These are phyloP conservation scores for Kodamaea nitidulidarum DNA, from an alignment of 805 yeast genomes.

Conservation along the genomic window DNA sequence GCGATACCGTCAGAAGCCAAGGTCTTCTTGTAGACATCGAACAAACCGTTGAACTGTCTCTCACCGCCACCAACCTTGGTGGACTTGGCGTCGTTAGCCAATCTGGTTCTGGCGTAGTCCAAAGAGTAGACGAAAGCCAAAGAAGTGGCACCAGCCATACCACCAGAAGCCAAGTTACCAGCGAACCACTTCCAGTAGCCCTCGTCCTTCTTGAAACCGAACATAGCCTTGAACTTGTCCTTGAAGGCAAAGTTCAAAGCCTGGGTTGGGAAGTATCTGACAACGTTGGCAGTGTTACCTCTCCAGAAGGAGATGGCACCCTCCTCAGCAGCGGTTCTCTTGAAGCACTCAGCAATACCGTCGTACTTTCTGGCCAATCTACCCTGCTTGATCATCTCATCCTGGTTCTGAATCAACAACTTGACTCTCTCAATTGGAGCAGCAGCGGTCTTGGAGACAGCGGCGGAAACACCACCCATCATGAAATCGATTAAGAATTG, in stretches of 20 bases:
- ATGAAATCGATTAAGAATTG: conserved; percentile 50
- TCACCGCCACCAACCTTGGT: conserved; percentile 73
- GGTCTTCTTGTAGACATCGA: conserved; percentile 96
- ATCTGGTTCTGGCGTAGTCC: conserved; percentile 98
- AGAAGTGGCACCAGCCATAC: conserved; percentile 96
- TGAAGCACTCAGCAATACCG: conserved; percentile 93
- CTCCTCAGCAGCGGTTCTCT: conserved; percentile 89
- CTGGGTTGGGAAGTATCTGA: conserved; percentile 99
- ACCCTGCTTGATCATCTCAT: conserved; percentile 97
- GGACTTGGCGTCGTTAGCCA: conserved; percentile 96
- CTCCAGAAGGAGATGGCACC: conserved; percentile 95
- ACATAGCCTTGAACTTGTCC: conserved; percentile 92
- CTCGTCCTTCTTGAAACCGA: conserved; percentile 95
- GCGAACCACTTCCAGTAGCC: conserved; percentile 92
- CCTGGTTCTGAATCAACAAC: conserved; percentile 95
- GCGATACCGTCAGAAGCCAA: conserved; percentile 94
- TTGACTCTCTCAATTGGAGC: conserved; percentile 98
- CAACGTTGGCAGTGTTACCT: conserved; percentile 99
- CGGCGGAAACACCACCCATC: conserved; percentile 99
- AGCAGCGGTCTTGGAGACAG: conserved; percentile 96
- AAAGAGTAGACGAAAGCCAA: conserved; percentile 91
- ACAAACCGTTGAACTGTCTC: conserved; percentile 95
- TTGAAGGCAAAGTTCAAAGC: conserved; percentile 98
- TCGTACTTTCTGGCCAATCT: conserved; percentile 81
- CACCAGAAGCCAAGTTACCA: conserved; percentile 99